phyloP scores from a whole-genome alignment of 768 basidiomycete genomes.

The Neoboletus magnificus region DNA sequence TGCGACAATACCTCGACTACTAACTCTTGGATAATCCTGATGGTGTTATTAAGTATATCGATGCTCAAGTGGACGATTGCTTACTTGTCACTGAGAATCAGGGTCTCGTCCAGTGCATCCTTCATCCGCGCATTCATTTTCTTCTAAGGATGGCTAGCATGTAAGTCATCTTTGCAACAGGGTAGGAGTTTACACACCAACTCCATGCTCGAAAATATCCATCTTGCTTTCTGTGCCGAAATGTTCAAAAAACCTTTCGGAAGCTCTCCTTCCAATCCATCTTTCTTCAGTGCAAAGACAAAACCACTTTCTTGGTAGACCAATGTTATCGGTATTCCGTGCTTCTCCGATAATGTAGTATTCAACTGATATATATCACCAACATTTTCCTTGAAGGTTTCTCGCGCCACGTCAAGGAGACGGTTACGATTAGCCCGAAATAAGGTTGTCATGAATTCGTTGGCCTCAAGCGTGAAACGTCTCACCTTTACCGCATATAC shows the following conservation, averaged over 20 bases:
- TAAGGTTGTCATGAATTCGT: not conserved
- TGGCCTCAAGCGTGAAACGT: not conserved
- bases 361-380: conserved; percentile 78
- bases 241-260: conserved; percentile 74
- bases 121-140: conserved; percentile 88
- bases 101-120: conserved; percentile 85
- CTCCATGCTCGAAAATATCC: conserved; percentile 77
- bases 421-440: conserved; percentile 70
- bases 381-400: conserved; percentile 92
- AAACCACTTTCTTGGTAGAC: conserved; percentile 75
- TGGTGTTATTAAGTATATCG: not conserved
- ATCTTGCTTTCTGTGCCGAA: conserved; percentile 62
- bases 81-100: conserved; percentile 81
- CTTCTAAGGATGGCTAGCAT: conserved; percentile 45
- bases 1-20: conserved; percentile 65
- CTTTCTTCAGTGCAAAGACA: conserved; percentile 66
- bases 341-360: conserved; percentile 53
- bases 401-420: conserved; percentile 90
- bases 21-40: conserved; percentile 77
- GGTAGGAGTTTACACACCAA: conserved; percentile 48
- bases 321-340: conserved; percentile 62
- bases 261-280: conserved; percentile 46
- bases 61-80: conserved; percentile 3
- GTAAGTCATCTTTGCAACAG: not conserved
- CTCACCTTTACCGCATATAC: conserved; percentile 84